These are phyloP conservation scores for Ailanthus altissimus DNA, from an alignment of 345 rosid genomes.

Conservation along the genomic window DNA sequence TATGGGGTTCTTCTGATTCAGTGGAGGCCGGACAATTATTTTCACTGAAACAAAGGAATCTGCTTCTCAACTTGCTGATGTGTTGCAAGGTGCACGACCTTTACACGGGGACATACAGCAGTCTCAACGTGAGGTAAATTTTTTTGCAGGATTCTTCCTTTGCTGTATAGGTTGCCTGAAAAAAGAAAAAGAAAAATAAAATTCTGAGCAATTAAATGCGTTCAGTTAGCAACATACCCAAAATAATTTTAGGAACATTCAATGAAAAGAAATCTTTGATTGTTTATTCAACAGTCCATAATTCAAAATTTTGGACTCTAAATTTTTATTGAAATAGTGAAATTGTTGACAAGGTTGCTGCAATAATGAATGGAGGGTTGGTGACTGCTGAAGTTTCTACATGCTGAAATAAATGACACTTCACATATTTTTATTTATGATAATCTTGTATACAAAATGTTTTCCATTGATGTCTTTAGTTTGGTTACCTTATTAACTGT, in stretches of 20 bases:
- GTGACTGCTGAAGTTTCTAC: background rate
- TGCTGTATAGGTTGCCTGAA: too few relatives aligned
- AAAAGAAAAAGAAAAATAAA: background rate
- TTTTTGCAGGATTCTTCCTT: background rate
- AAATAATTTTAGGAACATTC: background rate
- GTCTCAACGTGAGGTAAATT: conserved; percentile 80
- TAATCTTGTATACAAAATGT: background rate
- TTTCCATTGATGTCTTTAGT: background rate
- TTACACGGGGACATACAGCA: conserved; percentile 97
- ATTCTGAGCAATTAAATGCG: background rate
- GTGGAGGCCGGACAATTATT: conserved; percentile 92
- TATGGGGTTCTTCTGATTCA: conserved; percentile 33
- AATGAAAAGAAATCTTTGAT: background rate
- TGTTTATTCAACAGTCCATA: background rate
- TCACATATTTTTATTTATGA: background rate
- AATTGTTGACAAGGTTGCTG: background rate
- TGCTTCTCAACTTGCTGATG: conserved; percentile 87
- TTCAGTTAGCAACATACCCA: background rate
- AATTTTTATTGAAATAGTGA: background rate
- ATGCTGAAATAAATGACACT: background rate
- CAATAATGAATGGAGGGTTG: background rate
- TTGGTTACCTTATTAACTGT: background rate
- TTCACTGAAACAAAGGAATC: conserved; percentile 86
- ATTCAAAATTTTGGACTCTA: background rate
- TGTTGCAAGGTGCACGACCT: conserved; percentile 85